These are phyloP conservation scores for Podochytrium sp. DNA, from an alignment of 192 early-diverging fungal species.

Conservation along the genomic window DNA sequence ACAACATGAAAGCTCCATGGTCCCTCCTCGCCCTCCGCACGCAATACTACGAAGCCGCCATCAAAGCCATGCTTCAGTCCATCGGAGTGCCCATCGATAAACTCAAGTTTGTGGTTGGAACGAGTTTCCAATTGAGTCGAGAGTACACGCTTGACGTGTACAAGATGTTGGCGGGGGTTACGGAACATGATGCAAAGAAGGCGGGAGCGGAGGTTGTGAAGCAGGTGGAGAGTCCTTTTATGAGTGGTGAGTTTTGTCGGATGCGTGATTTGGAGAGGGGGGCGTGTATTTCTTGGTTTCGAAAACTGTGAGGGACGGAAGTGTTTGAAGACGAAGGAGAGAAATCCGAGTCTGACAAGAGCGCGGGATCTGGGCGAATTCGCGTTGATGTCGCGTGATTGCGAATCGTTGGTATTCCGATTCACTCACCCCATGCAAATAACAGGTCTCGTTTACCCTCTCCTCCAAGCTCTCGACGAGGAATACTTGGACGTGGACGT, in stretches of 20 bases:
- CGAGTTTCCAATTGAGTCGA: slow-evolving; percentile 82
- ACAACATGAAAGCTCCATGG: slow-evolving; percentile 97
- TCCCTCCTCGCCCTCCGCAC: slow-evolving; percentile 86
- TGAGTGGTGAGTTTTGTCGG: slow-evolving; percentile 66
- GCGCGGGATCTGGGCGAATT: too few species aligned
- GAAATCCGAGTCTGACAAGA: too few species aligned
- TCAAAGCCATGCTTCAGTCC: slow-evolving; percentile 89
- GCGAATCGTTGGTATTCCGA: too few species aligned
- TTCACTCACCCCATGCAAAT: background rate
- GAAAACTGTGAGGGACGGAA: too few species aligned
- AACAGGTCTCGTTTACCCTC: slow-evolving; percentile 89
- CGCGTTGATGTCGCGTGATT: too few species aligned
- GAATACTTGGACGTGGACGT: slow-evolving; percentile 93
- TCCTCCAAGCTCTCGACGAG: slow-evolving; percentile 97
- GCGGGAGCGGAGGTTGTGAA: slow-evolving; percentile 99
- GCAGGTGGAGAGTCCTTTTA: slow-evolving; percentile 83
- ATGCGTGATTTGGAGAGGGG: background rate
- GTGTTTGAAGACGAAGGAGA: too few species aligned
- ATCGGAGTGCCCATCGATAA: slow-evolving; percentile 93
- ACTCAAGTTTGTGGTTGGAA: slow-evolving; percentile 90
- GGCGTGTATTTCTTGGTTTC: background rate
- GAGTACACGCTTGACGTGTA: slow-evolving; percentile 94
- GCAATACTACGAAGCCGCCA: slow-evolving; percentile 89
- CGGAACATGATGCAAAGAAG: slow-evolving; percentile 96
- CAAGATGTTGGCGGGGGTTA: slow-evolving; percentile 79